phyloP scores from a whole-genome alignment of 2,329 filamentous ascomycete genomes.

The Aspergillus phoenicis region DNA sequence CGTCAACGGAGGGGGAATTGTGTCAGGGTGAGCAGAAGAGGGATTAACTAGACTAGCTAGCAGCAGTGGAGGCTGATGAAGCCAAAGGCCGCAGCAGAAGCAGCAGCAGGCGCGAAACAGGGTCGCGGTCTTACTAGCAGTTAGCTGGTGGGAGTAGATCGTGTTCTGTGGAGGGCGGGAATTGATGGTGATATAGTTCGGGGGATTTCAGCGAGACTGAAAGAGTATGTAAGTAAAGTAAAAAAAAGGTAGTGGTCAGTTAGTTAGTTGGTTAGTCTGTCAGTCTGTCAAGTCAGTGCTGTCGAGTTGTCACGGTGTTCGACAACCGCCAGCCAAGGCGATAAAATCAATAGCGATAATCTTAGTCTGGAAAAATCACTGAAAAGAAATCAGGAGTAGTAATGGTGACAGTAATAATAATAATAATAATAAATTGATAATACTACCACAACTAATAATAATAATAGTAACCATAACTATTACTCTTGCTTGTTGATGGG shows the following conservation, averaged over 20 bases:
- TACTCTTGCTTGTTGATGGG: background rate
- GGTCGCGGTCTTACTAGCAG: background rate
- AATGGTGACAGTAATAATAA: background rate
- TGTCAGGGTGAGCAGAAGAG: conserved; percentile 12
- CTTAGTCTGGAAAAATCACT: conserved; percentile 6
- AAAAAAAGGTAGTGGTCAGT: background rate
- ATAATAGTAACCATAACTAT: background rate
- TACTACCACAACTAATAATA: background rate
- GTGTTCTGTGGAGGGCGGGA: background rate
- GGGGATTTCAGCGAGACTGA: background rate
- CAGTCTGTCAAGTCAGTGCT: background rate
- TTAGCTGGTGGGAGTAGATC: conserved; percentile 10
- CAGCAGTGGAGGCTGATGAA: background rate
- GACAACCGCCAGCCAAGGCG: conserved; percentile 6
- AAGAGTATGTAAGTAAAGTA: background rate
- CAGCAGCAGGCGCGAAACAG: background rate
- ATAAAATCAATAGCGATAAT: conserved; percentile 6
- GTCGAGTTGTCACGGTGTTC: conserved; percentile 3
- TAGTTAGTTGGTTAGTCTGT: background rate
- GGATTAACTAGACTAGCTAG: no score
- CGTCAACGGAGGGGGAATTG: background rate
- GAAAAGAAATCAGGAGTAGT: background rate
- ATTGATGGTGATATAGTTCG: conserved; percentile 5
- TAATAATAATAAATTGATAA: background rate
- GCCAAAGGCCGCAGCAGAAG: background rate